Evolutionary conservation across 225 moss, liverwort and hornwort species (phyloP), one percentile per base, ranked within the genome.

Genomic region (Thuidium tamariscinum): DNA sequence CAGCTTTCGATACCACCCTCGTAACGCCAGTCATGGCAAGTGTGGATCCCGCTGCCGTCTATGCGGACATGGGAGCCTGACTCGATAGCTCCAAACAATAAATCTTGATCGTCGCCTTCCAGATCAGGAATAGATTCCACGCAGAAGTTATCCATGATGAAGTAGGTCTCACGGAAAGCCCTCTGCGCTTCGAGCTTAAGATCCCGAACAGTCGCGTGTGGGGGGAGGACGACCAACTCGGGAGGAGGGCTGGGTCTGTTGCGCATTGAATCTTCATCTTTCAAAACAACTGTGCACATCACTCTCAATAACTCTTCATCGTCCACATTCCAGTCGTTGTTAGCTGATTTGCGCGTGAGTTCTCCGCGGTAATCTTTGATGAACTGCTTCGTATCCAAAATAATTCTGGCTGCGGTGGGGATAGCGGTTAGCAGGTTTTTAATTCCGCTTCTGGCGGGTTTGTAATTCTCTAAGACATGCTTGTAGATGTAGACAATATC

Each of bases 1-100:
- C 99, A 99, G 88, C 96, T 96, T 86, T 99, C 99, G 62, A 96
- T 97, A 37, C 99, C 99, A 63, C 99, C 99, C 87, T 99, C 99
- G 29, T 99, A 99, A 83, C 99, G 96, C 99, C 99, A 99, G 88
- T 96, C 97, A 88, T 97, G 97, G 78, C 94, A 89, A 89, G 93
- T 90, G 67, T 95, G 97, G 84, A 99, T 95, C 57, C 99, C 99
- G 72, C 88, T 94, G 69, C 97, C 97, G 60, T 95, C 95, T 56
- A 99, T 92, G 73, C 96, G 84, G 46, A 97, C 96, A 83, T 96
- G 94, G 26, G 96, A 97, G 26, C 97, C 97, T 3, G 99, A 99
- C 83, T 99, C 99, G 46, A 99, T 97, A 34, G 82, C 95, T 79
- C 99, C 99, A 55, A 99, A 99, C 75, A 99, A 75, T 71, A 99